Percentiles rank a stretch among this genome's conserved stretches.
These are phyloP conservation scores for Lactarius vividus DNA, from an alignment of 768 basidiomycete genomes.

Conservation along the genomic window DNA sequence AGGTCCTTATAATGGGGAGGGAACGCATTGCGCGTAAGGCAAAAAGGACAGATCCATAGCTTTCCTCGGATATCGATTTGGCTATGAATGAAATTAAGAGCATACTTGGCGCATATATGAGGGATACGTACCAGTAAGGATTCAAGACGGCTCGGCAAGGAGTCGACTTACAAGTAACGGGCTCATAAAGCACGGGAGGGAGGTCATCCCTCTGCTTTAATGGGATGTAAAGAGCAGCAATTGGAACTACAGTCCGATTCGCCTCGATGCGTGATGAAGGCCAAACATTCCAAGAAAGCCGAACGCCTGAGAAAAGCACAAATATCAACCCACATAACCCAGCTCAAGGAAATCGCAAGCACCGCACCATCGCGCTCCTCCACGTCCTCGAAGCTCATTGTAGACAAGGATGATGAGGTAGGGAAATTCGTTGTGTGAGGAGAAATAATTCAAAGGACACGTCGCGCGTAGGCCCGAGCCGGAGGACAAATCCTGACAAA, in stretches of 20 bases:
- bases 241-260: conserved; percentile 95
- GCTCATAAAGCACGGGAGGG: conserved; percentile 95
- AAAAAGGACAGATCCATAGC: conserved; percentile 99
- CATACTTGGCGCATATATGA: conserved; percentile 18
- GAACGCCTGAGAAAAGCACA: conserved; percentile 57
- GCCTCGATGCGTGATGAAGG: conserved; percentile 97
- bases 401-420: background rate
- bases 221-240: conserved; percentile 96
- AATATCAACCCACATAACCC: conserved; percentile 2
- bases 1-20: conserved; percentile 99
- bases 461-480: conserved; percentile 15
- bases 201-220: conserved; percentile 92
- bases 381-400: conserved; percentile 87
- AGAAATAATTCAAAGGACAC: conserved; percentile 21
- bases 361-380: conserved; percentile 91
- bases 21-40: conserved; percentile 93
- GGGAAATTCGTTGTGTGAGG: background rate
- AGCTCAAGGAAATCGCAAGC: background rate
- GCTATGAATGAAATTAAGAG: conserved; percentile 42
- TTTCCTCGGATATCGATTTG: conserved; percentile 99
- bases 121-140: conserved; percentile 78
- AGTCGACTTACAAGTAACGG: conserved; percentile 96
- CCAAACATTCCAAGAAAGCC: conserved; percentile 99
- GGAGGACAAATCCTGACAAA: conserved; percentile 2
- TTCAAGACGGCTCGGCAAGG: conserved; percentile 93